These are phyloP conservation scores for Xylariaceae sp. DNA, from an alignment of 2,329 filamentous ascomycete genomes.

Conservation along the genomic window DNA sequence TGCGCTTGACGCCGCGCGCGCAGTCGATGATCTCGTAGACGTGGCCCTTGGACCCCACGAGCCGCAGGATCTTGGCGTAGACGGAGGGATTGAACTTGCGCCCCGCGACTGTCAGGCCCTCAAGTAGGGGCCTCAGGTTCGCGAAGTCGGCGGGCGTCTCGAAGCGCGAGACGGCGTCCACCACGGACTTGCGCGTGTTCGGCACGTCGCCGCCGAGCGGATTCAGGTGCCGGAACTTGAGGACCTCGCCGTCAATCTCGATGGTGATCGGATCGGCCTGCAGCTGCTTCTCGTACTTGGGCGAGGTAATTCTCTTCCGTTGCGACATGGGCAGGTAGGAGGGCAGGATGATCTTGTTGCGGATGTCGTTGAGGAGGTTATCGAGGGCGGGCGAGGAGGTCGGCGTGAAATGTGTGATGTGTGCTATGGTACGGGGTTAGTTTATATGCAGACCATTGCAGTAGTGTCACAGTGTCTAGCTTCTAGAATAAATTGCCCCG, in stretches of 20 bases:
- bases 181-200: slow-evolving; percentile 47
- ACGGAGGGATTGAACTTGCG: slow-evolving; percentile 45
- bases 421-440: slow-evolving; percentile 19
- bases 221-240: slow-evolving; percentile 57
- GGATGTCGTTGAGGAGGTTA: slow-evolving; percentile 56
- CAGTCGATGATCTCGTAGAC: slow-evolving; percentile 57
- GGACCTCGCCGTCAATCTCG: slow-evolving; percentile 62
- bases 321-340: slow-evolving; percentile 60
- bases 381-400: slow-evolving; percentile 62
- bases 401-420: slow-evolving; percentile 54
- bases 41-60: slow-evolving; percentile 48
- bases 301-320: slow-evolving; percentile 58
- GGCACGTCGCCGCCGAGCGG: slow-evolving; percentile 48
- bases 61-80: slow-evolving; percentile 49
- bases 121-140: slow-evolving; percentile 58
- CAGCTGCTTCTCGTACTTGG: slow-evolving; percentile 54
- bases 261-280: slow-evolving; percentile 62
- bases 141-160: slow-evolving; percentile 55
- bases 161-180: slow-evolving; percentile 52
- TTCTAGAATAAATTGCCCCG: neutral
- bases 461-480: no score
- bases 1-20: slow-evolving; percentile 52
- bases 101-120: slow-evolving; percentile 53
- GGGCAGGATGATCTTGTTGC: slow-evolving; percentile 66
- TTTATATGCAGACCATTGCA: no score